Evolutionary conservation across 2,329 filamentous ascomycete species (phyloP).

Genomic region (Cercospora zeina): DNA sequence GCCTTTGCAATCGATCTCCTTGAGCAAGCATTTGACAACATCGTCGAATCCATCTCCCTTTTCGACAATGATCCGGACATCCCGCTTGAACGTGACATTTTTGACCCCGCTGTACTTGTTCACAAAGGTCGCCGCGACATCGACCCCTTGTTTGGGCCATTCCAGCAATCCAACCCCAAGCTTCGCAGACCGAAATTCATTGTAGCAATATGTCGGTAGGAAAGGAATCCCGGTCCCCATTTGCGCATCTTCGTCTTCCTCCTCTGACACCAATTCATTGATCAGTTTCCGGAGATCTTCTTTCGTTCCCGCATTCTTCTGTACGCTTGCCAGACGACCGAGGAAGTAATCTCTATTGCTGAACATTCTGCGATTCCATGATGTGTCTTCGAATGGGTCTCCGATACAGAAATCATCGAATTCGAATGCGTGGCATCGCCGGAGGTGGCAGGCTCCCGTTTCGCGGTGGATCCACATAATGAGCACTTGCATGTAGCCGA

Average conservation of each 20-base stretch:
- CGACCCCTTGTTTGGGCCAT: constrained; percentile 18
- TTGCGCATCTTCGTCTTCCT: constrained; percentile 4
- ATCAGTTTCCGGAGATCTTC: constrained; percentile 2
- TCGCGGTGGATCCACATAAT: constrained; percentile 4
- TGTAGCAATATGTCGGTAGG: constrained; percentile 20
- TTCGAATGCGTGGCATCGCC: constrained; percentile 15
- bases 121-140: constrained; percentile 19
- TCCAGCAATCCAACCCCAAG: constrained; percentile 2
- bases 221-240: constrained; percentile 19
- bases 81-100: constrained; percentile 13
- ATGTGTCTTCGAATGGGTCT: constrained; percentile 2
- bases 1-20: constrained; percentile 12
- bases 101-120: neutral
- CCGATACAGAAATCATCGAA: constrained; percentile 23
- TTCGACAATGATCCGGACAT: constrained; percentile 8
- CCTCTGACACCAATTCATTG: constrained; percentile 4
- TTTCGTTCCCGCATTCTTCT: neutral
- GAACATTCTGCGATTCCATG: neutral
- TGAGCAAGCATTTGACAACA: neutral
- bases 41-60: constrained; percentile 14
- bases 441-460: neutral
- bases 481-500: constrained; percentile 16
- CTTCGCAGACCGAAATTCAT: constrained; percentile 2
- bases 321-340: constrained; percentile 1
- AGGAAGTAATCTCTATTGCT: constrained; percentile 8